phyloP scores from a whole-genome alignment of 2,329 filamentous ascomycete species.

The Aspergillus clavatus region DNA sequence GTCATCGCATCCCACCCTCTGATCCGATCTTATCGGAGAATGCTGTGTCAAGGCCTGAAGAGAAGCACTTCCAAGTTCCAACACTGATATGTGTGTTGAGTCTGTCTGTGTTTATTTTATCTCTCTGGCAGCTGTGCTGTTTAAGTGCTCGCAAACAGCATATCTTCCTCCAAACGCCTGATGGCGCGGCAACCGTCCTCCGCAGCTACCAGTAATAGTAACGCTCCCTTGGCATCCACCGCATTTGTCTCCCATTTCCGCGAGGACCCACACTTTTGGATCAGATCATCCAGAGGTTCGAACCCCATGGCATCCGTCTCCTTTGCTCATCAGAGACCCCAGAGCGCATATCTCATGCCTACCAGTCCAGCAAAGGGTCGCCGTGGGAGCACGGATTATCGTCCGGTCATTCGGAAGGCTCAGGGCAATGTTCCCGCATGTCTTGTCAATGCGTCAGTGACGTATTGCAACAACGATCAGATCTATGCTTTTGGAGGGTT shows the following conservation, averaged over 20 bases:
- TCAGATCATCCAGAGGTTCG: constrained; percentile 25
- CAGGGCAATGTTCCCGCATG: constrained; percentile 82
- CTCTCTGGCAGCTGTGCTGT: background rate
- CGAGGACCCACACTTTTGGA: constrained; percentile 32
- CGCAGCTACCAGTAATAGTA: constrained; percentile 19
- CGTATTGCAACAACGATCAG: constrained; percentile 95
- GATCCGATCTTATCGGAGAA: background rate
- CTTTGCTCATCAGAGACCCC: constrained; percentile 44
- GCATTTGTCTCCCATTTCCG: constrained; percentile 24
- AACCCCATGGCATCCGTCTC: constrained; percentile 31
- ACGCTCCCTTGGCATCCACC: constrained; percentile 11
- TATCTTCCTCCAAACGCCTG: no score
- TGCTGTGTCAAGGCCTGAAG: no score
- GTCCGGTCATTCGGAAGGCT: constrained; percentile 75
- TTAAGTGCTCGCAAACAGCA: no score
- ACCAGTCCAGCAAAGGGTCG: constrained; percentile 70
- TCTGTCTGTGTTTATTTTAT: background rate
- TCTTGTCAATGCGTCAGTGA: constrained; percentile 95
- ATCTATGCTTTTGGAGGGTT: constrained; percentile 99
- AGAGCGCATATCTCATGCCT: constrained; percentile 84
- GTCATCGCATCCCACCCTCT: background rate
- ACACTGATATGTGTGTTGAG: background rate
- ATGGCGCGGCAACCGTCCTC: constrained; percentile 29
- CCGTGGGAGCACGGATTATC: constrained; percentile 64
- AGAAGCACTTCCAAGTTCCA: no score